A percentile compares a stretch with the other conserved stretches of the same genome.
phyloP scores from a whole-genome alignment of 768 basidiomycete genomes.

The Trametes cingulata region DNA sequence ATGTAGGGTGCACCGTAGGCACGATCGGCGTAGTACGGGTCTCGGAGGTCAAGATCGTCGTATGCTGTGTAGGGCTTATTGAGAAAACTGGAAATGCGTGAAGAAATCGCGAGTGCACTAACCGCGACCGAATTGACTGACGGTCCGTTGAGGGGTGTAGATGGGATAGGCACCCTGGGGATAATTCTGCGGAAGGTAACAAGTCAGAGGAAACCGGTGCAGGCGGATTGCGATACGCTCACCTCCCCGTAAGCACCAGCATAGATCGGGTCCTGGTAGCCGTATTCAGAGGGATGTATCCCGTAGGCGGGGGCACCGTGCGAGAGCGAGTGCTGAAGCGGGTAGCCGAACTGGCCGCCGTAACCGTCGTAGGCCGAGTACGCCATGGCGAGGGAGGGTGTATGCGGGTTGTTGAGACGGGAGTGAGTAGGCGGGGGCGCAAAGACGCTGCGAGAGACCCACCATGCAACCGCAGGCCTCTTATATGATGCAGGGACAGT shows the following conservation, averaged over 20 bases:
- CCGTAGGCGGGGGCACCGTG: conserved; percentile 25
- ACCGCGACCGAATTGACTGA: conserved; percentile 28
- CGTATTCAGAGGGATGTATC: conserved; percentile 20
- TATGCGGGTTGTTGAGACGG: background rate
- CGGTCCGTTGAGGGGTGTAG: conserved; percentile 36
- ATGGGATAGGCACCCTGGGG: conserved; percentile 42
- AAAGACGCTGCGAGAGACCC: background rate
- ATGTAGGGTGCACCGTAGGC: conserved; percentile 2
- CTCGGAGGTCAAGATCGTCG: conserved; percentile 51
- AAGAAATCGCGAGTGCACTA: conserved; percentile 15
- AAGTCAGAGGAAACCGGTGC: background rate
- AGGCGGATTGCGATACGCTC: conserved; percentile 11
- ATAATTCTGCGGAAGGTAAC: conserved; percentile 35
- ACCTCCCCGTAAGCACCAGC: conserved; percentile 48
- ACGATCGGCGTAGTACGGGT: conserved; percentile 49
- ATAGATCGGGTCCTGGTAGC: conserved; percentile 43
- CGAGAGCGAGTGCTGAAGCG: conserved; percentile 27
- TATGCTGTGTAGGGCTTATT: conserved; percentile 41
- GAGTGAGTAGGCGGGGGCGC: conserved; percentile 4
- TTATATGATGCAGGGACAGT: background rate
- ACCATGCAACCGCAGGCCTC: background rate
- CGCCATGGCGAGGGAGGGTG: conserved; percentile 36
- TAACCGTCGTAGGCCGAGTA: conserved; percentile 45
- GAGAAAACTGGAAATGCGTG: background rate
- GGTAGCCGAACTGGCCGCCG: conserved; percentile 38